A percentile compares a stretch with the other conserved stretches of the same genome.
phyloP scores from a whole-genome alignment of 345 rosid species.

The Pistacia vera region DNA sequence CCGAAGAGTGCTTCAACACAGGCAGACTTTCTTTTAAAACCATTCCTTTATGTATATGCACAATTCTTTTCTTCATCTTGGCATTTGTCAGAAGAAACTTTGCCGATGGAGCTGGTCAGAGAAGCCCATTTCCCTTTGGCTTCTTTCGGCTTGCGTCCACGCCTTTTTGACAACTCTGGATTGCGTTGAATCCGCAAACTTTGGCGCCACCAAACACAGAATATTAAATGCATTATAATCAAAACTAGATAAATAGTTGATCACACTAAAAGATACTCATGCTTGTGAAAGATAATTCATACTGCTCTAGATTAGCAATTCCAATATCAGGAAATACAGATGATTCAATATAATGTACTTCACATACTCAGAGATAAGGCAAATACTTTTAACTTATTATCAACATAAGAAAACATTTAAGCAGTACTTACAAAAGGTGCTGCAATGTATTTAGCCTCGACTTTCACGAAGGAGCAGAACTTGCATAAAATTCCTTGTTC shows the following conservation, averaged over 20 bases:
- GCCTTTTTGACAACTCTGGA: conserved; percentile 19
- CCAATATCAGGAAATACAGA: background rate
- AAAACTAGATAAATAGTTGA: too few species aligned
- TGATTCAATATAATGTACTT: background rate
- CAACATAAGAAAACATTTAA: background rate
- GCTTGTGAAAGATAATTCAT: background rate
- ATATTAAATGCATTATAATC: conserved; percentile 31
- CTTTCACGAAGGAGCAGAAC: conserved; percentile 35
- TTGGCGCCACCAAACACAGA: conserved; percentile 53
- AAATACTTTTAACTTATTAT: background rate
- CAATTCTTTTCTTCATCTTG: conserved; percentile 33
- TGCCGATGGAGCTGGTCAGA: conserved; percentile 34
- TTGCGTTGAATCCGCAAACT: conserved; percentile 24
- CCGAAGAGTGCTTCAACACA: conserved; percentile 58
- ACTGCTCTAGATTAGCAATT: background rate
- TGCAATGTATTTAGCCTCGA: conserved; percentile 40
- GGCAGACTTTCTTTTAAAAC: conserved; percentile 63
- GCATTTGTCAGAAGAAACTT: conserved; percentile 20
- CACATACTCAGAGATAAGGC: background rate
- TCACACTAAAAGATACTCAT: background rate
- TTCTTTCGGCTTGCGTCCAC: conserved; percentile 21
- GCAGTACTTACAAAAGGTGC: conserved; percentile 50
- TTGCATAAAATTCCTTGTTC: conserved; percentile 53
- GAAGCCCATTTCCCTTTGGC: conserved; percentile 37
- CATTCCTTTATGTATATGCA: conserved; percentile 69